Base-by-base conservation (phyloP, 148 eudicot genomes). In the Salicornia ramosissima region DNA sequence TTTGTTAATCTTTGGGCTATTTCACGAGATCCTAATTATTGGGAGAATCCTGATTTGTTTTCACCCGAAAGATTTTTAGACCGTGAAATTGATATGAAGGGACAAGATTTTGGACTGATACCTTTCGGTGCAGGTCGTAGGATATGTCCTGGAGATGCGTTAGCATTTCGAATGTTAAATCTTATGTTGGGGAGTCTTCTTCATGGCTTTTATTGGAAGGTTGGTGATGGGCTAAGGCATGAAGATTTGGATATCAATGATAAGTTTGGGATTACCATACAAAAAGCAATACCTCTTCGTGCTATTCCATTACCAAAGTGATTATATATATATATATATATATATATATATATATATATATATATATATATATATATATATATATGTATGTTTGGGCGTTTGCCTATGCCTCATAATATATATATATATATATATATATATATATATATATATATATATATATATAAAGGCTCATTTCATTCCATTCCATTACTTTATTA, bases 1-100 rank as follows among this genome's bases (percentile, higher is more conserved):
- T 2, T 55, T 2, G 76, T 80, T 1, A 80, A 80, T 13, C 24
- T 76, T 3, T 75, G 77, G 77, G 80, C 83, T 0, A 73, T 80
- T 34, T 59, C 54, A 2, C 67, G 71, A 21, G 83, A 80, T 69
- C 80, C 83, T 5, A 25, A n/a, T 0, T 43, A 40, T 5, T 67
- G 71, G 71, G 39, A 6, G 9, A 47, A 65, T 28, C 67, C 67
- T 0, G 50, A 63, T 63, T 42, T 25, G 11, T 63, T 63, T 63
- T 40, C 49, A 63, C 67, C 67, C 4, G 67, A 63, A 15, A 63
- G 67, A 26, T 63, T 63, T 24, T 2, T 63, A 10, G 67, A 63
- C 4, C 50, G 50, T 0, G 67, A 63, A 22, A 63, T 63, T 42
- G 67, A 63, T 63, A 39, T 40, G 67, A 63, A 63, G 31, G 67